Conservation (phyloP, 345 rosid genomes). For the Zanthoxylum bungeanum region DNA sequence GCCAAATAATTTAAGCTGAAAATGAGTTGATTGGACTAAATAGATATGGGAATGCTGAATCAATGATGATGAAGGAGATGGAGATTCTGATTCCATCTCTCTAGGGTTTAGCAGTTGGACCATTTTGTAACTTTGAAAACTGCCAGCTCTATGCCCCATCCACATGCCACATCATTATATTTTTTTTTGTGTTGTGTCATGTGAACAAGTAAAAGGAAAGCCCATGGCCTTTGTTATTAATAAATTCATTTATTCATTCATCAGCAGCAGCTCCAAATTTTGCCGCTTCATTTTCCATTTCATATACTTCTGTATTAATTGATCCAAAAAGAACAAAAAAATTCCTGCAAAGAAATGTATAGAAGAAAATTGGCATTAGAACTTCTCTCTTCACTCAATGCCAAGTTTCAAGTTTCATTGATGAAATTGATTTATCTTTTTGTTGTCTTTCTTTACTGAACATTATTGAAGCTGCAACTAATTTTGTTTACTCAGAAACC, state of each 20-base stretch:
- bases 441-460: not conserved
- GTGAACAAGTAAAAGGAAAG: no score
- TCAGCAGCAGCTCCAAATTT: not conserved
- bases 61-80: conserved; percentile 40
- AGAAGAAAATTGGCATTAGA: not conserved
- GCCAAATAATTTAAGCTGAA: not conserved
- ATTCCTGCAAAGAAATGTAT: not conserved
- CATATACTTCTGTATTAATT: not conserved
- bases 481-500: no score
- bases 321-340: no score
- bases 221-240: not conserved
- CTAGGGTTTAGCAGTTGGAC: conserved; percentile 29
- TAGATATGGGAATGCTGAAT: conserved; percentile 28
- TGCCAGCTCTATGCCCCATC: not conserved
- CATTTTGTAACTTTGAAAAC: conserved; percentile 16
- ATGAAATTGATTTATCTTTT: no score
- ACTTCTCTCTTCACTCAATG: not conserved
- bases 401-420: not conserved
- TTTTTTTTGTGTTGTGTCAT: not conserved
- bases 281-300: not conserved
- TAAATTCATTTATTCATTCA: not conserved
- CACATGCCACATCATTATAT: conserved; percentile 12
- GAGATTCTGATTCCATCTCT: conserved; percentile 42
- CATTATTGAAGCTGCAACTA: no score
- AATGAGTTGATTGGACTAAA: conserved; percentile 26